phyloP scores from a whole-genome alignment of 495 filamentous ascomycete genomes.

The Xylaria castorea region DNA sequence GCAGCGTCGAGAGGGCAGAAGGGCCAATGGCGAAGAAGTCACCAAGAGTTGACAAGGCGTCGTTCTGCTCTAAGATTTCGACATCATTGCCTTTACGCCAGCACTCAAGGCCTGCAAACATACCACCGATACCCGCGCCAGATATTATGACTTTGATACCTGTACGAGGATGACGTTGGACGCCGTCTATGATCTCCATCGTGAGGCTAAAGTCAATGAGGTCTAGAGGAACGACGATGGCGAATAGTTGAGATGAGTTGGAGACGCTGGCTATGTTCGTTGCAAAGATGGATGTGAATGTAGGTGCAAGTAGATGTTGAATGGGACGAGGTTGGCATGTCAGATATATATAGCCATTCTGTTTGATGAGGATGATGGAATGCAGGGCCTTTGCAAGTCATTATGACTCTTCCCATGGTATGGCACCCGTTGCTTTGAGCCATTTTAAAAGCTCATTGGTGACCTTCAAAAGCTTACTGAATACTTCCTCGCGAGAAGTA shows the following conservation, averaged over 20 bases:
- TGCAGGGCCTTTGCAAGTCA: background rate
- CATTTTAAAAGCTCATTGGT: background rate
- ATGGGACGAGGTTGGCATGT: background rate
- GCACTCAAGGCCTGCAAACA: constrained; percentile 65
- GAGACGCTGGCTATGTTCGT: background rate
- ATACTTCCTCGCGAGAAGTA: background rate
- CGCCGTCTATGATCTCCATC: constrained; percentile 27
- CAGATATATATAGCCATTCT: constrained; percentile 17
- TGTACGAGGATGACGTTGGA: constrained; percentile 36
- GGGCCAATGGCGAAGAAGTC: constrained; percentile 53
- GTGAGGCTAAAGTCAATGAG: background rate
- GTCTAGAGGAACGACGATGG: background rate
- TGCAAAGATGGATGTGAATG: background rate
- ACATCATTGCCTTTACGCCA: constrained; percentile 66
- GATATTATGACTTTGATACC: constrained; percentile 63
- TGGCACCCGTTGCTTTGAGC: background rate
- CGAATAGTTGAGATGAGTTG: background rate
- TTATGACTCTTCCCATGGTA: background rate
- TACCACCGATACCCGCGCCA: constrained; percentile 64
- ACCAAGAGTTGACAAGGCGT: constrained; percentile 39
- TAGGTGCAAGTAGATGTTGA: background rate
- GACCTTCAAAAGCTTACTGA: background rate
- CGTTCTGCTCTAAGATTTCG: constrained; percentile 53
- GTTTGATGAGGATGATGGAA: background rate
- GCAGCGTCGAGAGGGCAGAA: constrained; percentile 41